Evolutionary conservation across 1,139 yeast species (phyloP).

Genomic region (Taiozyma sp.): DNA sequence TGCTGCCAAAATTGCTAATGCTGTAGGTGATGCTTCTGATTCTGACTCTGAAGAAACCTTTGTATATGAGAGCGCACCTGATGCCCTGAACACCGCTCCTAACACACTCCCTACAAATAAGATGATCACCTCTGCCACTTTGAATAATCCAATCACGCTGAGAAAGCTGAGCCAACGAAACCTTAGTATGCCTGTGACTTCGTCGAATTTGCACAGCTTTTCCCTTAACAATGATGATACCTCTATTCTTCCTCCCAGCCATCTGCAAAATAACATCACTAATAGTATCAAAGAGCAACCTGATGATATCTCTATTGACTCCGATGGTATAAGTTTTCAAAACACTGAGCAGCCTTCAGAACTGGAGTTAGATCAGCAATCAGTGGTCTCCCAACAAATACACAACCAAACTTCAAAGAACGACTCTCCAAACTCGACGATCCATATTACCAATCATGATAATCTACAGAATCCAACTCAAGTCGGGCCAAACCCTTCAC

Average conservation of each 20-base stretch:
- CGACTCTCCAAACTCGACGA: background rate
- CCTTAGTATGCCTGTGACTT: slow-evolving; percentile 22
- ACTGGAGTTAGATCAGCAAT: slow-evolving; percentile 1
- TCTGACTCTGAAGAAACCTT: slow-evolving; percentile 92
- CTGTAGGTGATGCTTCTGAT: slow-evolving; percentile 84
- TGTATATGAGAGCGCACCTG: slow-evolving; percentile 65
- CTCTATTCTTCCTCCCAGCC: background rate
- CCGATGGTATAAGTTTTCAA: background rate
- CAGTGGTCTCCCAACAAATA: slow-evolving; percentile 2
- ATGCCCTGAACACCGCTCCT: slow-evolving; percentile 31
- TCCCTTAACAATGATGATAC: slow-evolving; percentile 13
- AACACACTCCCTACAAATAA: slow-evolving; percentile 20
- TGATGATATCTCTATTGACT: background rate
- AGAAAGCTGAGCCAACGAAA: slow-evolving; percentile 21
- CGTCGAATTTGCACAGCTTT: slow-evolving; percentile 8
- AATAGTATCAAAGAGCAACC: background rate
- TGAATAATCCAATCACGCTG: slow-evolving; percentile 17
- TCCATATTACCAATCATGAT: background rate
- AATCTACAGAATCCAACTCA: background rate
- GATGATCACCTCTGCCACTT: slow-evolving; percentile 7
- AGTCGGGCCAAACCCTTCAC: background rate
- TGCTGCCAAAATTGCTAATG: slow-evolving; percentile 92
- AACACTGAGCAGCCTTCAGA: background rate
- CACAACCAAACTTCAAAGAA: background rate
- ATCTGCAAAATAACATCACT: background rate